A percentile compares a stretch with the other conserved stretches of the same genome.
These are phyloP conservation scores for Corylus avellana DNA, from an alignment of 306 rosid genomes.

Conservation along the genomic window DNA sequence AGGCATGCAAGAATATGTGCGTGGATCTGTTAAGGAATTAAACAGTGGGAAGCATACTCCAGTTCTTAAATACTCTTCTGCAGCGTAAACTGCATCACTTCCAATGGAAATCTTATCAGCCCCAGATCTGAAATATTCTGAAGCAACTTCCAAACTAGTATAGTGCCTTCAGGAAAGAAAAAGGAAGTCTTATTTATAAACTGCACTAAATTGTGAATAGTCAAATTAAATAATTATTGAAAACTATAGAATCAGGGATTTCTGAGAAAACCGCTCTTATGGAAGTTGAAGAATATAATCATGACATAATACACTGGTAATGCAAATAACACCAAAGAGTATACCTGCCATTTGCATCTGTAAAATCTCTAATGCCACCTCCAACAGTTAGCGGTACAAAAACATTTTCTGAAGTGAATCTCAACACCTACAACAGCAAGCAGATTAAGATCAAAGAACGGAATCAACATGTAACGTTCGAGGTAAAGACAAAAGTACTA, in stretches of 20 bases:
- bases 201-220: neutral
- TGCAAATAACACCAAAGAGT: constrained; percentile 9
- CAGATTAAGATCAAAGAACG: constrained; percentile 5
- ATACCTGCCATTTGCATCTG: constrained; percentile 89
- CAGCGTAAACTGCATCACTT: constrained; percentile 97
- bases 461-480: neutral
- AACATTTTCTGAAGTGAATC: constrained; percentile 86
- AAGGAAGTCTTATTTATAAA: constrained; percentile 1
- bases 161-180: constrained; percentile 59
- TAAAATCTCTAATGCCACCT: constrained; percentile 96
- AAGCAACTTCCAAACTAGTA: constrained; percentile 97
- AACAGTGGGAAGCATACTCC: constrained; percentile 56
- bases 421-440: constrained; percentile 62
- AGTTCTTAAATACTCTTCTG: constrained; percentile 82
- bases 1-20: constrained; percentile 6
- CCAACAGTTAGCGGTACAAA: constrained; percentile 98
- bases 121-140: constrained; percentile 97
- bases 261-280: neutral
- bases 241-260: constrained; percentile 7
- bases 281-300: constrained; percentile 12
- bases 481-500: neutral
- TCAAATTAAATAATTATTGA: neutral
- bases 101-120: constrained; percentile 98
- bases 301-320: constrained; percentile 12
- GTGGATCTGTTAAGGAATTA: constrained; percentile 7